A percentile compares a stretch with the other conserved stretches of the same genome.
Conservation (phyloP, 208 protist genomes). For the Trypanosoma boissoni region DNA sequence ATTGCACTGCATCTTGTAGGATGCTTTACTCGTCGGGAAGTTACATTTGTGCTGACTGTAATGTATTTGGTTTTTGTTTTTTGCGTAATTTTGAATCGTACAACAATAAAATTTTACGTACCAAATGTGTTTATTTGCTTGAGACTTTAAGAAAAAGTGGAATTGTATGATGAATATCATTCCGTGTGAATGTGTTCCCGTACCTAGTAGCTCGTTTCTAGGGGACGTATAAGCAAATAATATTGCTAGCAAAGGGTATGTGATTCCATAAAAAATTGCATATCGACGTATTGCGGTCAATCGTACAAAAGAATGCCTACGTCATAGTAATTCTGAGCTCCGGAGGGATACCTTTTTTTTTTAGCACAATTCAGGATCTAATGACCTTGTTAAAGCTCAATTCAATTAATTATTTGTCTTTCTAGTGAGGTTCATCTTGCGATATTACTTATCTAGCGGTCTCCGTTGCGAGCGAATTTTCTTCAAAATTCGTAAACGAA, state of each 20-base stretch:
- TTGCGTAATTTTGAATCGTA: slow-evolving; percentile 47
- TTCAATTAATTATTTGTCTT: slow-evolving; percentile 37
- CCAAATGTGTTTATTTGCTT: slow-evolving; percentile 60
- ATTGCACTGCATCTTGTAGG: slow-evolving; percentile 74
- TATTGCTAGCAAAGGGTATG: slow-evolving; percentile 43
- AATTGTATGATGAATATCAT: slow-evolving; percentile 80
- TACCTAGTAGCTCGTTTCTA: slow-evolving; percentile 48
- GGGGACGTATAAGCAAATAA: slow-evolving; percentile 63
- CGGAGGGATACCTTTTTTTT: no score
- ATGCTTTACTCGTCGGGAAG: slow-evolving; percentile 76
- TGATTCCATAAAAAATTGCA: slow-evolving; percentile 50
- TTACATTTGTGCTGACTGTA: slow-evolving; percentile 48
- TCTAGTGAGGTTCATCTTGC: no score
- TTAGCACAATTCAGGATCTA: slow-evolving; percentile 73
- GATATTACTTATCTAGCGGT: no score
- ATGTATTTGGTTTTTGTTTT: slow-evolving; percentile 54
- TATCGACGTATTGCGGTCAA: slow-evolving; percentile 60
- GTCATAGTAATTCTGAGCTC: slow-evolving; percentile 40
- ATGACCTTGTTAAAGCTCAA: slow-evolving; percentile 31
- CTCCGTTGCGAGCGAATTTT: no score
- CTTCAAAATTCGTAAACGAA: no score
- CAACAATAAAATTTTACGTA: slow-evolving; percentile 68
- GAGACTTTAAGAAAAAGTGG: slow-evolving; percentile 57
- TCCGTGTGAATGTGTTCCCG: slow-evolving; percentile 33
- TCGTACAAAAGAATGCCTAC: slow-evolving; percentile 71